phyloP scores from a whole-genome alignment of 2,329 filamentous ascomycete genomes.

The Biscogniauxia marginata region DNA sequence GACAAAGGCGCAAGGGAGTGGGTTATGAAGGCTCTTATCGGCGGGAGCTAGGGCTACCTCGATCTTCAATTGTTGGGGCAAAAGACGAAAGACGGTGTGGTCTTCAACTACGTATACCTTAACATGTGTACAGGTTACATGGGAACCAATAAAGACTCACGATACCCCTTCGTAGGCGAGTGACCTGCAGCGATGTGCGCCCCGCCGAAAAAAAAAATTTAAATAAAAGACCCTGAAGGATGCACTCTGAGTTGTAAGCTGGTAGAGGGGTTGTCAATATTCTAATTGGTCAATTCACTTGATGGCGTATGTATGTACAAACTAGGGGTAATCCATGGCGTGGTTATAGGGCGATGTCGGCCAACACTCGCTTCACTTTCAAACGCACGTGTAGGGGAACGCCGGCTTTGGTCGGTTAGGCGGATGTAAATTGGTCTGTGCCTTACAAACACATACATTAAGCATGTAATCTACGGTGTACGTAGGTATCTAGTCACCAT shows the following conservation, averaged over 20 bases:
- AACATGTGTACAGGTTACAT: background rate
- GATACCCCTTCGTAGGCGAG: background rate
- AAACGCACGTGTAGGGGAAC: too few species aligned
- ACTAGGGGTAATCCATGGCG: background rate
- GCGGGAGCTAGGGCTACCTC: background rate
- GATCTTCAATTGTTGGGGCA: background rate
- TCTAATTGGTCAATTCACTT: background rate
- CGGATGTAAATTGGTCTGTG: too few species aligned
- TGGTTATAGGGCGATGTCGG: background rate
- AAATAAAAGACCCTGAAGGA: background rate
- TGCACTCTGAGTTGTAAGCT: background rate
- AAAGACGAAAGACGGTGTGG: background rate
- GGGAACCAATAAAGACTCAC: background rate
- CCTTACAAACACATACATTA: too few species aligned
- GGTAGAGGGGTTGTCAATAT: background rate
- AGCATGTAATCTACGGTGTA: too few species aligned
- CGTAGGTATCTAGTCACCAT: too few species aligned
- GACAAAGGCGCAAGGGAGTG: background rate
- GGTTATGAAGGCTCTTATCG: background rate
- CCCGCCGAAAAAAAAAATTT: background rate
- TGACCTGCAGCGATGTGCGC: background rate
- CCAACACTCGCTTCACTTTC: too few species aligned
- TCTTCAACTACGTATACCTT: background rate
- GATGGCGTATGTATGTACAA: background rate
- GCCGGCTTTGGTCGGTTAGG: too few species aligned